These are phyloP conservation scores for Jasminum sambac DNA, from an alignment of 257 asterid genomes.

Conservation along the genomic window DNA sequence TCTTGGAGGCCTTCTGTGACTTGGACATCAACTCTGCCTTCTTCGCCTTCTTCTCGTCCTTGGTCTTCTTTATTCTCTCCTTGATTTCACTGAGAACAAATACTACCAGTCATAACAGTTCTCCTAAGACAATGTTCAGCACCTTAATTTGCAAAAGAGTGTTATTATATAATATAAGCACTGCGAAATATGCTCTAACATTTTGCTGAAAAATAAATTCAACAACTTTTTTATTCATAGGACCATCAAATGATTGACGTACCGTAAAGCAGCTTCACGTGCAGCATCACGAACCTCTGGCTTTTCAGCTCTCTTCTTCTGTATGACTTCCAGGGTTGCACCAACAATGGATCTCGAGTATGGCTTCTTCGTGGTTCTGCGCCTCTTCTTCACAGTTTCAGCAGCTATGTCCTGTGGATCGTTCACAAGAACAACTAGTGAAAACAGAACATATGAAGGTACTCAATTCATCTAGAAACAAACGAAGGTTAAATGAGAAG, in stretches of 20 bases:
- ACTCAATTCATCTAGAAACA: background rate
- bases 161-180: background rate
- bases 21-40: slow-evolving; percentile 69
- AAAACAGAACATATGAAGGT: background rate
- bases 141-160: background rate
- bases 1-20: slow-evolving; percentile 55
- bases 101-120: background rate
- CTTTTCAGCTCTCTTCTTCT: slow-evolving; percentile 75
- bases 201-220: background rate
- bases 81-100: slow-evolving; percentile 61
- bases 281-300: slow-evolving; percentile 96
- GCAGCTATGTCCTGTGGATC: slow-evolving; percentile 62
- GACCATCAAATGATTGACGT: slow-evolving; percentile 2
- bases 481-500: background rate
- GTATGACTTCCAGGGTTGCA: slow-evolving; percentile 86
- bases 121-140: background rate
- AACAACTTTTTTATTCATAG: background rate
- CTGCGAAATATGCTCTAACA: background rate
- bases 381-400: slow-evolving; percentile 85
- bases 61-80: slow-evolving; percentile 84
- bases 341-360: slow-evolving; percentile 93
- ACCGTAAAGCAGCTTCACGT: slow-evolving; percentile 90
- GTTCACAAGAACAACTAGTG: background rate
- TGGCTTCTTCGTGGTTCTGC: slow-evolving; percentile 77
- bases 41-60: slow-evolving; percentile 89